phyloP scores from a whole-genome alignment of 768 basidiomycete species.

The Baorangia bicolor region DNA sequence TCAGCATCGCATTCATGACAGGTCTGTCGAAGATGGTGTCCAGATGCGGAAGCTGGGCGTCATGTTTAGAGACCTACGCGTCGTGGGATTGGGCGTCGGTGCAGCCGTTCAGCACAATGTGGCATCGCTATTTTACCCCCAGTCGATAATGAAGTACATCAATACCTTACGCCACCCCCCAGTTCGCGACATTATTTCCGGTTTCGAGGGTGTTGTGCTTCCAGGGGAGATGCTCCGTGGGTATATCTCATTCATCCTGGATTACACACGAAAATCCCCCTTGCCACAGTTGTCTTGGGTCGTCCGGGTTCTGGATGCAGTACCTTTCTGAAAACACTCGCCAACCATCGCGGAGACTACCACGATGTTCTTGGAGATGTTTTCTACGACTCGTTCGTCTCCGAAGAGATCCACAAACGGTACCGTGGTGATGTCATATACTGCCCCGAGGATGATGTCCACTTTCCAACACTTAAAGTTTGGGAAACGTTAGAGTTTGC shows the following conservation, averaged over 20 bases:
- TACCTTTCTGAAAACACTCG: constrained; percentile 51
- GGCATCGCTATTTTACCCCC: constrained; percentile 50
- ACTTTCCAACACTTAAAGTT: constrained; percentile 41
- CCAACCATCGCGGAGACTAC: constrained; percentile 44
- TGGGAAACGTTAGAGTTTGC: constrained; percentile 52
- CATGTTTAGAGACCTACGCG: constrained; percentile 49
- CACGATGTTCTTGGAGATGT: constrained; percentile 42
- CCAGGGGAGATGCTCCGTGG: constrained; percentile 76
- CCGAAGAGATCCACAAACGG: constrained; percentile 42
- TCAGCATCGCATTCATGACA: constrained; percentile 9
- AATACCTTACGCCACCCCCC: constrained; percentile 57
- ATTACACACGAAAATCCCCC: neutral
- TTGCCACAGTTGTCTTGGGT: constrained; percentile 68
- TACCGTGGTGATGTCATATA: constrained; percentile 50
- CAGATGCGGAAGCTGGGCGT: constrained; percentile 47
- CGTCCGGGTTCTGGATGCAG: constrained; percentile 67
- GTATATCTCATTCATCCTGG: constrained; percentile 33
- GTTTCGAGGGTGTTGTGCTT: constrained; percentile 62
- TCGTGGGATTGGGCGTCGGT: constrained; percentile 47
- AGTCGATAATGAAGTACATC: constrained; percentile 37
- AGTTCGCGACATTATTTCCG: constrained; percentile 57
- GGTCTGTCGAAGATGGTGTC: constrained; percentile 34
- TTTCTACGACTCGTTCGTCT: constrained; percentile 45
- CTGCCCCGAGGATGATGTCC: constrained; percentile 31
- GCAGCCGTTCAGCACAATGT: constrained; percentile 50